Evolutionary conservation across 805 yeast genomes (phyloP), one percentile per base, ranked within the genome.

Genomic region (Candida michaelii): DNA sequence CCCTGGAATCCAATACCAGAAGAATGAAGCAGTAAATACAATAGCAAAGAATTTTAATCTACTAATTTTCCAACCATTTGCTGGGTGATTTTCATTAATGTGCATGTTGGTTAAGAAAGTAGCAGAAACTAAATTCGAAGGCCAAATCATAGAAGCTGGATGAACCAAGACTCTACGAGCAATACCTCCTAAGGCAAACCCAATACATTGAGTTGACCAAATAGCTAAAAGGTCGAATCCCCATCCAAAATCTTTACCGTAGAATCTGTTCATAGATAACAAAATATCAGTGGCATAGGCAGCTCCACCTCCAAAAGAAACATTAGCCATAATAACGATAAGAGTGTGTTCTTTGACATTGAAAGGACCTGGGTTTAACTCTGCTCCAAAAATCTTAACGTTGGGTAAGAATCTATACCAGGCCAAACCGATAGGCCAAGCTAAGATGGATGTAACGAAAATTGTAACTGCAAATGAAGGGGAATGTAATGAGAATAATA

Each of bases 61-160:
- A 42, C 47, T 43, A 21, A 46, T 42, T 17, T 42, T 44, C 50
- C 50, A 62, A 59, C 53, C 78, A 77, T 57, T 76, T 74, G 48
- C 74, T 66, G 63, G 55, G 68, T 73, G 60, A 81, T 67, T 62
- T 74, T 71, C 54, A 77, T 66, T 64, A 77, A 69, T 64, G 57
- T 16, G 48, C 46, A 45, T 38, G 30, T 49, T 49, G 31, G 50
- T 44, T 30, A 49, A 49, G 29, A 49, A 47, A 11, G 85, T 80
- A 19, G 79, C 55, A 4, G 81, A 70, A 39, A 82, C 85, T 56
- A 85, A 68, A 53, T 74, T 75, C 1, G 77, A 60, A 4, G 91
- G 91, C 90, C 90, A 85, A 39, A 83, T 71, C 61, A 82, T 77
- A n/a, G 79, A 66, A 4, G 82, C 73, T 4, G 89, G 84, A 44